phyloP scores from a whole-genome alignment of 805 yeast genomes.

The Starmera quercuum region DNA sequence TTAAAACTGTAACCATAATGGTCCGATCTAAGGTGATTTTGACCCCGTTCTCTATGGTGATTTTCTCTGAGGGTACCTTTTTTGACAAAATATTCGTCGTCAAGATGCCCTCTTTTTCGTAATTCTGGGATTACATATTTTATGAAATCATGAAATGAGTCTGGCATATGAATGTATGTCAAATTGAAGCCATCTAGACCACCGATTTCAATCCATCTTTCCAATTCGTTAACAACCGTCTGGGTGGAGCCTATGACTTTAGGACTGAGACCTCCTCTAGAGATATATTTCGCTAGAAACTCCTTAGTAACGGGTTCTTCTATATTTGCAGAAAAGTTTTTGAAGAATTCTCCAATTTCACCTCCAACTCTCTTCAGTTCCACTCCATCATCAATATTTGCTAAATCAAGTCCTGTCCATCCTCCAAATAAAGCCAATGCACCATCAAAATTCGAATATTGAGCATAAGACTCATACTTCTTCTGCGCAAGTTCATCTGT shows the following conservation, averaged over 20 bases:
- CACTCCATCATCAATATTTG: conserved; percentile 23
- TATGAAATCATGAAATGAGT: conserved; percentile 32
- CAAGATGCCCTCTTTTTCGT: conserved; percentile 23
- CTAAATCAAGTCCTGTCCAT: conserved; percentile 36
- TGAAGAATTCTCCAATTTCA: conserved; percentile 6
- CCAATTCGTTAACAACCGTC: conserved; percentile 34
- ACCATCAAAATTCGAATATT: conserved; percentile 32
- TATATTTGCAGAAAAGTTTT: conserved; percentile 20
- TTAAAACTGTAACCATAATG: background rate
- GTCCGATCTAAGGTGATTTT: background rate
- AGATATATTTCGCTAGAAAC: conserved; percentile 22
- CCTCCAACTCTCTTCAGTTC: conserved; percentile 2
- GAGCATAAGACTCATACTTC: conserved; percentile 24
- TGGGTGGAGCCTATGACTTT: conserved; percentile 25
- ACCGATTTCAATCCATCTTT: conserved; percentile 30
- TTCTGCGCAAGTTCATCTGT: conserved; percentile 33
- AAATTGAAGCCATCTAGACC: conserved; percentile 39
- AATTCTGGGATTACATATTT: conserved; percentile 31
- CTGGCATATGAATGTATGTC: conserved; percentile 31
- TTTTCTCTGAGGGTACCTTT: background rate
- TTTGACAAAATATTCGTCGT: background rate
- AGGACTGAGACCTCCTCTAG: conserved; percentile 26
- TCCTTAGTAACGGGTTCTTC: conserved; percentile 24
- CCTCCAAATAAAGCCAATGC: conserved; percentile 37
- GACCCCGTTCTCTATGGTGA: background rate